Base-by-base conservation (phyloP, 768 basidiomycete genomes). In the Clitopilus hobsonii region DNA sequence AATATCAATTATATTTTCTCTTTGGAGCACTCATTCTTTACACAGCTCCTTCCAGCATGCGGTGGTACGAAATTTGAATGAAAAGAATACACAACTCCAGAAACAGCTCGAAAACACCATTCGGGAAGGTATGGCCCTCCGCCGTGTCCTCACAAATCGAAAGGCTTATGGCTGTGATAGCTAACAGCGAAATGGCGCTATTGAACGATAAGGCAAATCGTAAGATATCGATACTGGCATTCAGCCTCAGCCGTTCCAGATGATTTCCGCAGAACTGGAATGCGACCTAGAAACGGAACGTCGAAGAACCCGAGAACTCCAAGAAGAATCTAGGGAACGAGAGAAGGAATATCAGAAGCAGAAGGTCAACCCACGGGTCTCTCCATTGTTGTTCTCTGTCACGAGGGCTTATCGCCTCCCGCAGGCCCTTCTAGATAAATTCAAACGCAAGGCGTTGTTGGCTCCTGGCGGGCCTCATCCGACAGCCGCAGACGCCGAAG, bases 271-370 rank as follows among this genome's bases (percentile, higher is more conserved):
- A 93, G 91, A 89, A 53, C 68, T 91, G 38, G 88, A 91, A 66
- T 83, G 86, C 22, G 92, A 94, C 60, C 74, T 94, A 30, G 91
- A 92, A 60, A 58, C 88, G 24, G 91, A 94, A 67, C 80, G 88
- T 26, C 78, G 89, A 20, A 91, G 85, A 63, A 77, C 81, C 27
- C 77, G 84, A 6, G 89, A 91, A 22, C 66, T 90, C 24, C 88
- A 91, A 61, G 90, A 94, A 30, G 71, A 80, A 1, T 76, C 86
- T 1, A 79, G 84, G 61, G 90, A 92, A 62, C 78, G 85, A 61
- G 91, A 93, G 58, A 91, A 88, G 63, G 92, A 93, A 63, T 94
- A 93, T 63, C 88, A 89, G 54, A 92, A 90, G 64, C 80, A 94
- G 36, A 94, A 93, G 78, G 91, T 83, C 25, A 26, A 51, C 25